phyloP scores from a whole-genome alignment of 345 rosid genomes.

The Lepidium aucheri region DNA sequence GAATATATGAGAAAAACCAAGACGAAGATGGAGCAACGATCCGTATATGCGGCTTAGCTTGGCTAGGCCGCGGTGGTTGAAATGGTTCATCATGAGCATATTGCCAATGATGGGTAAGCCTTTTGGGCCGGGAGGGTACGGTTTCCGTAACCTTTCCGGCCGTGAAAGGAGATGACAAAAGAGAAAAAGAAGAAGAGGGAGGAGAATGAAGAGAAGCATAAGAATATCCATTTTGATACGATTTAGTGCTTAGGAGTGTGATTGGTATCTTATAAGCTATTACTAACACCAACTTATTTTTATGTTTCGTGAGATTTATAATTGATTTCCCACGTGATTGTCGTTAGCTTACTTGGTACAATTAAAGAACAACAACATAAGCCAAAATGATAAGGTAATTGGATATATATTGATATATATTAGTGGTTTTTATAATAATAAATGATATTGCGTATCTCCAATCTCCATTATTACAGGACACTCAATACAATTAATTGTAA shows the following conservation, averaged over 20 bases:
- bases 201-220: background rate
- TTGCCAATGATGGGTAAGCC: conserved; percentile 72
- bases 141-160: background rate
- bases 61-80: conserved; percentile 71
- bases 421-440: background rate
- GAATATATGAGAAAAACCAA: conserved; percentile 49
- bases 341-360: background rate
- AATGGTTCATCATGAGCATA: conserved; percentile 58
- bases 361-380: background rate
- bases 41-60: conserved; percentile 42
- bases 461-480: background rate
- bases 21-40: conserved; percentile 42
- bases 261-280: background rate
- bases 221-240: background rate
- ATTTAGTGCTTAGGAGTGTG: background rate
- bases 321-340: background rate
- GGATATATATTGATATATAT: background rate
- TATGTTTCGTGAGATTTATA: background rate
- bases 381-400: background rate
- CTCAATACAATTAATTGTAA: background rate
- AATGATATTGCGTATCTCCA: background rate
- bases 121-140: conserved; percentile 75
- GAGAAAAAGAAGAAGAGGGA: background rate
- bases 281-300: background rate
- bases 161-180: conserved; percentile 6